Conservation (phyloP, 768 basidiomycete species). For the Psilocybe cubensis region DNA sequence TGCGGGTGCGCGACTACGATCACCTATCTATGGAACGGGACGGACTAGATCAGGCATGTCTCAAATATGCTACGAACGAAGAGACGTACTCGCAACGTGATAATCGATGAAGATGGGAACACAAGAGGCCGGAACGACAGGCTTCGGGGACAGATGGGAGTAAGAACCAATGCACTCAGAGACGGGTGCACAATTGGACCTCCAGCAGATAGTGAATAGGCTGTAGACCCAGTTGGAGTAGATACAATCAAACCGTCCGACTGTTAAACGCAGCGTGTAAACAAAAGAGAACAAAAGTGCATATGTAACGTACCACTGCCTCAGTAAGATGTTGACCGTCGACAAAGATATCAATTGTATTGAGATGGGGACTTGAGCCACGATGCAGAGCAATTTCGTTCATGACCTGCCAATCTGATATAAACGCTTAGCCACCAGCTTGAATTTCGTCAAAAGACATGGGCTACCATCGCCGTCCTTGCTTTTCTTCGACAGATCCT, state of each 20-base stretch:
- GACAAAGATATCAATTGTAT: constrained; percentile 92
- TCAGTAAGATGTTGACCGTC: constrained; percentile 96
- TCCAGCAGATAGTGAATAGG: constrained; percentile 93
- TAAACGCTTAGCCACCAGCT: constrained; percentile 2
- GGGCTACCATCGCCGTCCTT: constrained; percentile 60
- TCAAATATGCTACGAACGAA: background rate
- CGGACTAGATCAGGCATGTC: background rate
- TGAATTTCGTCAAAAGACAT: background rate
- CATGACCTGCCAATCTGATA: constrained; percentile 94
- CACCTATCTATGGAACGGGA: constrained; percentile 65
- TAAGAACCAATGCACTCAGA: constrained; percentile 85
- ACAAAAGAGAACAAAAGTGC: constrained; percentile 6
- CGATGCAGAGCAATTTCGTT: constrained; percentile 95
- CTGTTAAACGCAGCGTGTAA: constrained; percentile 39
- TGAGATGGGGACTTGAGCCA: constrained; percentile 88
- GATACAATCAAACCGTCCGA: constrained; percentile 94
- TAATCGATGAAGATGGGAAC: constrained; percentile 79
- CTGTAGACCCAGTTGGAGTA: constrained; percentile 95
- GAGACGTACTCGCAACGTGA: constrained; percentile 68
- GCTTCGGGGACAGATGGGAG: constrained; percentile 95
- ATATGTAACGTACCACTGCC: constrained; percentile 72
- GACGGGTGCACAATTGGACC: constrained; percentile 97
- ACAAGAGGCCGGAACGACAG: constrained; percentile 91
- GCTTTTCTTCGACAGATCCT: constrained; percentile 57
- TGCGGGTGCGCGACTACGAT: constrained; percentile 82